Conservation (phyloP, 305 asterid genomes). For the Solanum hybrid region DNA sequence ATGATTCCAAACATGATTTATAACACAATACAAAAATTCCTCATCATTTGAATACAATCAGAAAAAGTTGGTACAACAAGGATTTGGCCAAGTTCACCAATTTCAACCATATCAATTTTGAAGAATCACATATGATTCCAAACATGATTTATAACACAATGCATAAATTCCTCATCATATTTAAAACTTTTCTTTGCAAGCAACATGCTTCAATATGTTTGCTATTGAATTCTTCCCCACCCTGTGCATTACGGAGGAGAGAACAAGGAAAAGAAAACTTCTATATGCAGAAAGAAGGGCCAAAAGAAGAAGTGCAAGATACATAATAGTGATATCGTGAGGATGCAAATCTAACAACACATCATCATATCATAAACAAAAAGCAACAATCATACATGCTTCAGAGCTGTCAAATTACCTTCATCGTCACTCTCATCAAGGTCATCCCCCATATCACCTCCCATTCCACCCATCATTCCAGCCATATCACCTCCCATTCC, state of each 20-base stretch:
- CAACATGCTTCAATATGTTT: neutral
- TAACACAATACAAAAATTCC: neutral
- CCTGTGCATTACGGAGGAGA: neutral
- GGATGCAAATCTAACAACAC: neutral
- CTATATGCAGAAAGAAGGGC: neutral
- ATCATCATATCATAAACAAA: neutral
- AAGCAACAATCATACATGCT: neutral
- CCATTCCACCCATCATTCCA: conserved; percentile 4
- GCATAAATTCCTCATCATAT: neutral
- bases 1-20: neutral
- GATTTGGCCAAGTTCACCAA: neutral
- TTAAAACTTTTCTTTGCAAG: neutral
- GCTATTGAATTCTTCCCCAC: neutral
- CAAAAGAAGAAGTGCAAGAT: neutral
- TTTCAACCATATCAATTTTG: neutral
- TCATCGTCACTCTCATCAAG: conserved; percentile 80
- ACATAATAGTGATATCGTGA: neutral
- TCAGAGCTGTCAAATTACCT: conserved; percentile 32
- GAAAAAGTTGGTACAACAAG: neutral
- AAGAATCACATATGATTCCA: neutral
- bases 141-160: neutral
- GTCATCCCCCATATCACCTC: conserved; percentile 42
- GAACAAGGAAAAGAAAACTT: neutral
- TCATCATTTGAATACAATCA: neutral
- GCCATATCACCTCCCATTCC: conserved; percentile 25